phyloP scores from a whole-genome alignment of 108 stramenopile genomes.

The Parietichytrium sp. region DNA sequence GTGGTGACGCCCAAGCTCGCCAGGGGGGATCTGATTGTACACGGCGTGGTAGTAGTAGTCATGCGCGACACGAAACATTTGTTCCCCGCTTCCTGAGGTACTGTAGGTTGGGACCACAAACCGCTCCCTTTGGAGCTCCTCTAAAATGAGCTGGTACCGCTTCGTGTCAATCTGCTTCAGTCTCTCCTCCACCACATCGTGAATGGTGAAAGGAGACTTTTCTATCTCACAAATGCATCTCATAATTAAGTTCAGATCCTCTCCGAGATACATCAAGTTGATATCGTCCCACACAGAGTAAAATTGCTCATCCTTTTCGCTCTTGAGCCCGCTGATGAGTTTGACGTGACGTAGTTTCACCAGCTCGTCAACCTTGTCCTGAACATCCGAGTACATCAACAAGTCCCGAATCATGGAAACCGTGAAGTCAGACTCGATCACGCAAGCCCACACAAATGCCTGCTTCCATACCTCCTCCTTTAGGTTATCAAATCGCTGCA shows the following conservation, averaged over 20 bases:
- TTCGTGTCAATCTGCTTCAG: background rate
- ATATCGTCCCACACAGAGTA: constrained; percentile 27
- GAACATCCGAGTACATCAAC: background rate
- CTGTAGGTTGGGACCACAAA: background rate
- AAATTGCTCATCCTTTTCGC: background rate
- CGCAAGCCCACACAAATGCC: constrained; percentile 15
- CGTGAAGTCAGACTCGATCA: background rate
- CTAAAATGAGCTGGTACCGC: background rate
- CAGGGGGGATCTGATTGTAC: constrained; percentile 19
- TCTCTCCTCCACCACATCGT: constrained; percentile 6
- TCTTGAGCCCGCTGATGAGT: background rate
- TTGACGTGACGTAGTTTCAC: constrained; percentile 4
- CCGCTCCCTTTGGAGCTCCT: background rate
- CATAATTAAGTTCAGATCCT: constrained; percentile 15
- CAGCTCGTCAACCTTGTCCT: constrained; percentile 36
- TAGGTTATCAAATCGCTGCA: constrained; percentile 23
- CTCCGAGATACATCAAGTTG: background rate
- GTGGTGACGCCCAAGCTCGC: constrained; percentile 21
- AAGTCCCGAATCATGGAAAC: background rate
- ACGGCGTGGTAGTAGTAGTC: constrained; percentile 26
- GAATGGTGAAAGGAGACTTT: background rate
- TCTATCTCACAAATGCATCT: too few species aligned
- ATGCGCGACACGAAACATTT: background rate
- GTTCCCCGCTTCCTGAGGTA: background rate
- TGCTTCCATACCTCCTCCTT: constrained; percentile 10